phyloP scores from a whole-genome alignment of 106 monocot genomes.

The Allium fistulosum region DNA sequence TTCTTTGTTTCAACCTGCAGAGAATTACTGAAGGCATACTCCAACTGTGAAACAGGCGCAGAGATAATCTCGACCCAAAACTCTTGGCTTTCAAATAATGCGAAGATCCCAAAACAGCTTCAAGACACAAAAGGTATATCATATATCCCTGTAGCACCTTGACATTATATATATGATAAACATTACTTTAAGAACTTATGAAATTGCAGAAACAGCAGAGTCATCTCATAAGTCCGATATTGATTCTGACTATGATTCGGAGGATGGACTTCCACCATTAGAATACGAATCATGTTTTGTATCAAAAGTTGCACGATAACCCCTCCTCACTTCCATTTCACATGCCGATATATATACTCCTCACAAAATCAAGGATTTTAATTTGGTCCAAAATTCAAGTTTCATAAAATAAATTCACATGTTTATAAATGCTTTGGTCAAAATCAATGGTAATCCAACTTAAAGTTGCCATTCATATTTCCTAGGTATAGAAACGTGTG shows the following conservation, averaged over 20 bases:
- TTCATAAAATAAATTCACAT: too few species aligned
- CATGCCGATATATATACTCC: too few species aligned
- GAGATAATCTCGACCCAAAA: slow-evolving; percentile 78
- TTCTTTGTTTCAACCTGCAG: slow-evolving; percentile 23
- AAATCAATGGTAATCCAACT: too few species aligned
- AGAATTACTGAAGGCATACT: slow-evolving; percentile 89
- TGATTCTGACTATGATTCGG: slow-evolving; percentile 51
- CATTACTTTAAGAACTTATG: not conserved
- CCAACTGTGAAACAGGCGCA: slow-evolving; percentile 65
- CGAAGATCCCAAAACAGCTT: slow-evolving; percentile 29
- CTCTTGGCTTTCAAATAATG: slow-evolving; percentile 69
- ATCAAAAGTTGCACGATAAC: too few species aligned
- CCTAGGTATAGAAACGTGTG: too few species aligned
- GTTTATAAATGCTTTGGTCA: too few species aligned
- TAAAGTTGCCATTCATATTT: too few species aligned
- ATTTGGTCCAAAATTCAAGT: too few species aligned
- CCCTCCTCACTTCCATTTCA: too few species aligned
- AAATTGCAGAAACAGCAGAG: slow-evolving; percentile 15
- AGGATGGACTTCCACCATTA: slow-evolving; percentile 83
- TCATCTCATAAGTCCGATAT: slow-evolving; percentile 4
- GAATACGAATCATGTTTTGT: too few species aligned
- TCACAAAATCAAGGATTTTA: too few species aligned
- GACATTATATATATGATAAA: too few species aligned
- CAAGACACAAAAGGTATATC: not conserved
- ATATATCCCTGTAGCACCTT: not conserved